phyloP scores from a whole-genome alignment of 2,329 filamentous ascomycete genomes.

The Arthroderma sp. region DNA sequence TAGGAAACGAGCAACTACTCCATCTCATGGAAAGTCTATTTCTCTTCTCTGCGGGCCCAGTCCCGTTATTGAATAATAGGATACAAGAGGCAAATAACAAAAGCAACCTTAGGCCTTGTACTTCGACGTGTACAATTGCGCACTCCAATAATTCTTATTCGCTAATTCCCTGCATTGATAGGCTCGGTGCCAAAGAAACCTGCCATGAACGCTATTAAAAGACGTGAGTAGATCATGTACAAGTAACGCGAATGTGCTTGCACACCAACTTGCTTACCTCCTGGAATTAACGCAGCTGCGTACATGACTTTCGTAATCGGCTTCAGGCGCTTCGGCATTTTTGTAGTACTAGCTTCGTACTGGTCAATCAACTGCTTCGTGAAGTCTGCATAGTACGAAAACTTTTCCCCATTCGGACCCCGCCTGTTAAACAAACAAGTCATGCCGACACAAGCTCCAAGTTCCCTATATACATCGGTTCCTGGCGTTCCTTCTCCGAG shows the following conservation, averaged over 20 bases:
- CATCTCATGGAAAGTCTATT: background rate
- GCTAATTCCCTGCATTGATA: slow-evolving; percentile 3
- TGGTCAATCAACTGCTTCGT: slow-evolving; percentile 27
- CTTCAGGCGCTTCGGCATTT: slow-evolving; percentile 34
- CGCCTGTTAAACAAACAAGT: slow-evolving; percentile 27
- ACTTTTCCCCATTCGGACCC: slow-evolving; percentile 23
- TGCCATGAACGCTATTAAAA: slow-evolving; percentile 24
- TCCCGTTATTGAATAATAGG: background rate
- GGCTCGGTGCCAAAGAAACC: slow-evolving; percentile 29
- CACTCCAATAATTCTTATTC: background rate
- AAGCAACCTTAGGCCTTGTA: background rate
- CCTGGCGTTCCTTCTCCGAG: slow-evolving; percentile 25
- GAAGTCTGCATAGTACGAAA: slow-evolving; percentile 22
- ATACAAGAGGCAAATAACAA: background rate
- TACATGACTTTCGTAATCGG: slow-evolving; percentile 49
- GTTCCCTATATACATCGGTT: slow-evolving; percentile 44
- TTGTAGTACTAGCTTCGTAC: slow-evolving; percentile 29
- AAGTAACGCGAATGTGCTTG: background rate
- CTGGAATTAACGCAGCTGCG: slow-evolving; percentile 43
- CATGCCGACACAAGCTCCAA: slow-evolving; percentile 42
- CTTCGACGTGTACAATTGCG: background rate
- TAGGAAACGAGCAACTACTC: background rate
- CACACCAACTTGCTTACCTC: slow-evolving; percentile 34
- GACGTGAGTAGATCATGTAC: slow-evolving; percentile 9
- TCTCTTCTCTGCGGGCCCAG: background rate